Conservation (phyloP, 352 stramenopile genomes). For the Phytophthora brassicae region DNA sequence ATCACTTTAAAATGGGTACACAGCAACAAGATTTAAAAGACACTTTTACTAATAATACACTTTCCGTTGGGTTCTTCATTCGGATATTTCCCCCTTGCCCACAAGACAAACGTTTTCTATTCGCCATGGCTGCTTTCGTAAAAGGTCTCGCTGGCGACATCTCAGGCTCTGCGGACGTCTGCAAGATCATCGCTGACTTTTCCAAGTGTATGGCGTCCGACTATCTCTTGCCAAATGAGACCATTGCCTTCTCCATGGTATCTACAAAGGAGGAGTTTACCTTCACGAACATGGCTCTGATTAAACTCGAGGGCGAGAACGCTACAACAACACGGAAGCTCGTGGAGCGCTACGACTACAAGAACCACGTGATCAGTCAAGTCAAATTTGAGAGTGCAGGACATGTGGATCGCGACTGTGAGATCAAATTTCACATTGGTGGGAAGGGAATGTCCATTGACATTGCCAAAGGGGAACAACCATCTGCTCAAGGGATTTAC, state of each 20-base stretch:
- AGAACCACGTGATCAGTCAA: constrained; percentile 21
- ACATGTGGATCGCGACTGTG: constrained; percentile 51
- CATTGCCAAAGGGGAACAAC: constrained; percentile 43
- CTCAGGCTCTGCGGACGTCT: constrained; percentile 55
- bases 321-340: constrained; percentile 57
- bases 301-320: constrained; percentile 39
- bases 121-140: constrained; percentile 34
- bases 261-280: constrained; percentile 63
- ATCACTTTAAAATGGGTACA: neutral
- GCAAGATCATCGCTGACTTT: constrained; percentile 44
- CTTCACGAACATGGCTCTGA: constrained; percentile 66
- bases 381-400: constrained; percentile 54
- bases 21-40: neutral
- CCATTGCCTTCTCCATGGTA: constrained; percentile 53
- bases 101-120: neutral
- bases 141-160: constrained; percentile 55
- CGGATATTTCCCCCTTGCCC: neutral
- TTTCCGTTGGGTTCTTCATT: constrained; percentile 1
- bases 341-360: constrained; percentile 49
- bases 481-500: constrained; percentile 40
- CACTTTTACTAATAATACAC: too few species aligned
- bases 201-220: constrained; percentile 39
- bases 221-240: constrained; percentile 57
- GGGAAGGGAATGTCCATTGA: constrained; percentile 47
- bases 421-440: constrained; percentile 63